Evolutionary conservation across 352 stramenopile species (phyloP), one percentile per base, ranked within the genome.

Genomic region (Pythium rishiriense): DNA sequence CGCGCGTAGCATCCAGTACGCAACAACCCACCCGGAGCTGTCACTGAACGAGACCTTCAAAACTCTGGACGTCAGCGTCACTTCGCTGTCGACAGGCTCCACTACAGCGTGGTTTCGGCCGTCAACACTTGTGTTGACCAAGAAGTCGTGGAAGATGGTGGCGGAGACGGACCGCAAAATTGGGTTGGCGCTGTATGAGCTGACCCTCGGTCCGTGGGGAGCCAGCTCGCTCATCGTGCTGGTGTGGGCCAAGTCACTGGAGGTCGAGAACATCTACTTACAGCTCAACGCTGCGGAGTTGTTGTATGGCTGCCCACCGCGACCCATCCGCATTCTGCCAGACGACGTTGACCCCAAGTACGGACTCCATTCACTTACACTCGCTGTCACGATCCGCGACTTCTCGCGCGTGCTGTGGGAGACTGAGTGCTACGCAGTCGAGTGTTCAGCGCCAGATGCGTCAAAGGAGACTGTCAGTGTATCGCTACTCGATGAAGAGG

Each of bases 131-230:
- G 12, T 37, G 15, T 53, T 62, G 2, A 66, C 62, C 4, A 54
- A 60, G 12, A 74, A 74, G 22, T 46, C 70, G 19, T 90, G 76
- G 81, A 66, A 42, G 5, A 48, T 87, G 17, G 54, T 83, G 2
- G 62, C 68, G 0, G 73, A 83, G 54, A 74, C 71, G 3, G 73
- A 77, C 29, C 39, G 60, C 35, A 79, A 74, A 11, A 60, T 88
- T 17, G 78, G 75, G 0, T 57, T 90, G 22, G 73, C 76, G 19
- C 53, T 90, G 24, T 90, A 90, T 51, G 77, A 82, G 39, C 9
- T 88, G 6, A 24, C 73, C 15, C 39, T 90, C 0, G 77, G 66
- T 2, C 62, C 69, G 31, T 84, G 64, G 73, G 21, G 54, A 25
- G 46, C 70, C 17, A 88, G 81, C 50, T 76, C 76, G 3, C 45